Percentiles rank a stretch among this genome's conserved stretches.
Conservation (phyloP, 225 moss, liverwort and hornwort species). For the Polytrichum commune region DNA sequence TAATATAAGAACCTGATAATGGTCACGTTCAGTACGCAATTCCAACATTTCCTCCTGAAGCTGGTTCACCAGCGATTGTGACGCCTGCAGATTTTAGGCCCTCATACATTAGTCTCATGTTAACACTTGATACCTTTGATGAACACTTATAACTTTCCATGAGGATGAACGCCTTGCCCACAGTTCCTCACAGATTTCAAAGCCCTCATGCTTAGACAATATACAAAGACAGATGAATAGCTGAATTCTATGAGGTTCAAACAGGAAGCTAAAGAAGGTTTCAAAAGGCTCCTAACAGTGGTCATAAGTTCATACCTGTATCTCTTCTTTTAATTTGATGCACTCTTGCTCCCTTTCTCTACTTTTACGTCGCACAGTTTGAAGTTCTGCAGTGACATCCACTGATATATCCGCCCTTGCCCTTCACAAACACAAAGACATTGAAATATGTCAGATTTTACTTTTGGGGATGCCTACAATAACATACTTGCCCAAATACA, state of each 20-base stretch:
- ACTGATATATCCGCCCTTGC: conserved; percentile 62
- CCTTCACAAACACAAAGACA: conserved; percentile 23
- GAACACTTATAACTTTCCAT: too few relatives aligned
- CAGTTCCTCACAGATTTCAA: conserved; percentile 5
- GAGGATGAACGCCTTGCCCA: background rate
- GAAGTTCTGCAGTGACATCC: conserved; percentile 64
- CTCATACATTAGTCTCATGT: background rate
- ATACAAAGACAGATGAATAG: too few relatives aligned
- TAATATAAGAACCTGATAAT: conserved; percentile 58
- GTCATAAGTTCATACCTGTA: conserved; percentile 39
- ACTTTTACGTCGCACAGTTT: conserved; percentile 58
- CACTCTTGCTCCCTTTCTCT: conserved; percentile 73
- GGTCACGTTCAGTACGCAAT: conserved; percentile 57
- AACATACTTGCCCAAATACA: too few relatives aligned
- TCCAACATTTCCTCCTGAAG: conserved; percentile 75
- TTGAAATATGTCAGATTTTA: too few relatives aligned
- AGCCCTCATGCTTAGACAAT: background rate
- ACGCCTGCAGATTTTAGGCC: conserved; percentile 31
- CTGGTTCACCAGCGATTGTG: conserved; percentile 56
- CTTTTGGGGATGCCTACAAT: too few relatives aligned
- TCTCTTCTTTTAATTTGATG: conserved; percentile 63
- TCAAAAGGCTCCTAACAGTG: too few relatives aligned
- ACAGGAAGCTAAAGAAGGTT: too few relatives aligned
- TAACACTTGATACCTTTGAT: too few relatives aligned
- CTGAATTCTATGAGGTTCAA: too few relatives aligned